Evolutionary conservation across 345 rosid genomes (phyloP).

Genomic region (Sisymbrium altissimum): DNA sequence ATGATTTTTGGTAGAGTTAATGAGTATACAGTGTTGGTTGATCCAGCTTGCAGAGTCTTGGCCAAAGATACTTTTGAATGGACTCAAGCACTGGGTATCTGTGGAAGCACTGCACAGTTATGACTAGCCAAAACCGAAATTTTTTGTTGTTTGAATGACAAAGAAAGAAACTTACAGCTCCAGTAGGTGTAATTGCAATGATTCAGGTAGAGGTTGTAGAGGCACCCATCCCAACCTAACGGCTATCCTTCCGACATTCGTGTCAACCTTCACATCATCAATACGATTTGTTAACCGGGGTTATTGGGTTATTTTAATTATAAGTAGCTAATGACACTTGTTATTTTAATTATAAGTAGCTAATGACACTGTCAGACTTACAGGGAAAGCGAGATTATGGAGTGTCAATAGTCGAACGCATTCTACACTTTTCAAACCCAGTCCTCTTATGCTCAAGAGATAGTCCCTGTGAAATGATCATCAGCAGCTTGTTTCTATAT

Average conservation of each 20-base stretch:
- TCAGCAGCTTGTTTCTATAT: background rate
- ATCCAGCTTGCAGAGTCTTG: slow-evolving; percentile 92
- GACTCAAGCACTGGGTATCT: slow-evolving; percentile 92
- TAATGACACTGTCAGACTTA: slow-evolving; percentile 37
- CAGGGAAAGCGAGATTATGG: slow-evolving; percentile 91
- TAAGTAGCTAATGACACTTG: slow-evolving; percentile 5
- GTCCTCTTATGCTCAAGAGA: slow-evolving; percentile 72
- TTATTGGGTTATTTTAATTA: background rate
- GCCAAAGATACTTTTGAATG: slow-evolving; percentile 92
- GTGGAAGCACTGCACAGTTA: slow-evolving; percentile 24
- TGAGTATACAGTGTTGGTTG: slow-evolving; percentile 72
- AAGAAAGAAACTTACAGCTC: slow-evolving; percentile 65
- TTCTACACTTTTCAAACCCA: slow-evolving; percentile 95
- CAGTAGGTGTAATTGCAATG: slow-evolving; percentile 85
- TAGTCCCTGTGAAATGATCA: slow-evolving; percentile 61
- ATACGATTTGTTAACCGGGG: slow-evolving; percentile 1
- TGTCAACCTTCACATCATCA: slow-evolving; percentile 69
- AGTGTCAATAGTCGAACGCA: slow-evolving; percentile 93
- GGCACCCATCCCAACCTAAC: slow-evolving; percentile 99
- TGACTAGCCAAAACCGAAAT: slow-evolving; percentile 8
- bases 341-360: slow-evolving; percentile 2
- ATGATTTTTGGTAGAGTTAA: slow-evolving; percentile 16
- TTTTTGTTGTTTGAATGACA: background rate
- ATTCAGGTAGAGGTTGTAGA: slow-evolving; percentile 84
- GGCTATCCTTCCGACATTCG: slow-evolving; percentile 94